These are phyloP conservation scores for Xylaria digitata DNA, from an alignment of 2,329 filamentous ascomycete genomes.

Conservation along the genomic window DNA sequence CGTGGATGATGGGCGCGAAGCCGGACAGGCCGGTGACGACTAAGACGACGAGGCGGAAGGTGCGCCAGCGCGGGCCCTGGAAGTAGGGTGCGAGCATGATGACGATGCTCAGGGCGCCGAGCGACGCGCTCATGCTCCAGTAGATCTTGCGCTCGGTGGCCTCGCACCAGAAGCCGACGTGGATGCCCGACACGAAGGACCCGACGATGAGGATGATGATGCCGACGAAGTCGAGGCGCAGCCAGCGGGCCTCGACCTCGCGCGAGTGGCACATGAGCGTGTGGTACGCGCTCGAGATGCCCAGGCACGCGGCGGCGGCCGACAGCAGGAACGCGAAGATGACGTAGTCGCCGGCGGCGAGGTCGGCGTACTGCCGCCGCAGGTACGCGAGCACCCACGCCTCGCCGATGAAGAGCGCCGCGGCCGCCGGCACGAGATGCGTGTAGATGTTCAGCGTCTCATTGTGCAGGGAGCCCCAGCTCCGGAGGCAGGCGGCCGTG, in stretches of 20 bases:
- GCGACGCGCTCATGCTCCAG: constrained; percentile 67
- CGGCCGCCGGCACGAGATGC: constrained; percentile 68
- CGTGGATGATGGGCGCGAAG: constrained; percentile 55
- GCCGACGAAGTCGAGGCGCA: constrained; percentile 76
- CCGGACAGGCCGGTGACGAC: constrained; percentile 54
- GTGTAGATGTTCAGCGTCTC: constrained; percentile 70
- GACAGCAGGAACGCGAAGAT: constrained; percentile 68
- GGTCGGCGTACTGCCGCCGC: constrained; percentile 59
- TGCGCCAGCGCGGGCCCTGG: constrained; percentile 53
- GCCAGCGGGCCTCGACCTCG: constrained; percentile 68
- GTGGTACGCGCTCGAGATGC: constrained; percentile 70
- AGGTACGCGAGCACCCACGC: constrained; percentile 52
- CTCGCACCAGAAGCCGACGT: constrained; percentile 70
- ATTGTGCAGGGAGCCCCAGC: constrained; percentile 71
- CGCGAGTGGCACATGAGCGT: constrained; percentile 74
- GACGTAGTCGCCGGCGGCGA: constrained; percentile 59
- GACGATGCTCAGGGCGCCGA: constrained; percentile 51
- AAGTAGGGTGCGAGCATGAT: constrained; percentile 53
- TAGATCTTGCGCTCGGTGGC: constrained; percentile 65
- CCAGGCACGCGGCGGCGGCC: constrained; percentile 63
- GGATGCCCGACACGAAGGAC: constrained; percentile 72
- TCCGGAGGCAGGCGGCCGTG: constrained; percentile 64
- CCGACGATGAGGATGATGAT: constrained; percentile 76
- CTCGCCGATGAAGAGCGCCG: constrained; percentile 50
- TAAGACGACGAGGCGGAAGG: constrained; percentile 52